Percentiles rank a stretch among this genome's conserved stretches.
Conservation (phyloP, 176 grass and related monocot species). For the Cocos nucifera region DNA sequence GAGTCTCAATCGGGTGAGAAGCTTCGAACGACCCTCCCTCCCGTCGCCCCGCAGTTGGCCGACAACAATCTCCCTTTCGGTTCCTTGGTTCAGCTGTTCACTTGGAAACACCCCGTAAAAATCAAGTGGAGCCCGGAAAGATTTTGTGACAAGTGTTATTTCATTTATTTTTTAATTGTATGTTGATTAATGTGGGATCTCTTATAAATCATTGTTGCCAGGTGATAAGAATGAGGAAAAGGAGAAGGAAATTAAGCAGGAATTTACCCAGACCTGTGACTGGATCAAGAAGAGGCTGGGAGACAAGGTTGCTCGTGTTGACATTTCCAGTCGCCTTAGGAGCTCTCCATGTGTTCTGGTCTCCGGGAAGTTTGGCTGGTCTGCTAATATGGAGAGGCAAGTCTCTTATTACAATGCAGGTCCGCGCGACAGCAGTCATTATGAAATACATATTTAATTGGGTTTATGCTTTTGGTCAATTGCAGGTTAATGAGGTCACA, state of each 20-base stretch:
- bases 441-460: no score
- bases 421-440: no score
- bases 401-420: background rate
- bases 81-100: no score
- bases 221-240: conserved; percentile 89
- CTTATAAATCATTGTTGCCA: conserved; percentile 13
- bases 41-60: no score
- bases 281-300: conserved; percentile 95
- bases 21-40: no score
- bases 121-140: no score
- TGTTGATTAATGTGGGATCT: conserved; percentile 9
- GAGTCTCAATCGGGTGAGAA: no score
- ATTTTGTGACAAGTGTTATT: no score
- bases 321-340: conserved; percentile 81
- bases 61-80: no score
- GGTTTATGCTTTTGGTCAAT: background rate
- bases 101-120: no score
- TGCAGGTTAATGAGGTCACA: conserved; percentile 89
- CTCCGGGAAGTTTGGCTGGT: conserved; percentile 97
- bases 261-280: conserved; percentile 79
- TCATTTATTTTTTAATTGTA: conserved; percentile 1
- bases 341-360: conserved; percentile 89
- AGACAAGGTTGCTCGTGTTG: conserved; percentile 81
- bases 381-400: conserved; percentile 96
- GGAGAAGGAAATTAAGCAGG: conserved; percentile 84